phyloP scores from a whole-genome alignment of 2,329 filamentous ascomycete genomes.

The Stemphylium lycopersici region DNA sequence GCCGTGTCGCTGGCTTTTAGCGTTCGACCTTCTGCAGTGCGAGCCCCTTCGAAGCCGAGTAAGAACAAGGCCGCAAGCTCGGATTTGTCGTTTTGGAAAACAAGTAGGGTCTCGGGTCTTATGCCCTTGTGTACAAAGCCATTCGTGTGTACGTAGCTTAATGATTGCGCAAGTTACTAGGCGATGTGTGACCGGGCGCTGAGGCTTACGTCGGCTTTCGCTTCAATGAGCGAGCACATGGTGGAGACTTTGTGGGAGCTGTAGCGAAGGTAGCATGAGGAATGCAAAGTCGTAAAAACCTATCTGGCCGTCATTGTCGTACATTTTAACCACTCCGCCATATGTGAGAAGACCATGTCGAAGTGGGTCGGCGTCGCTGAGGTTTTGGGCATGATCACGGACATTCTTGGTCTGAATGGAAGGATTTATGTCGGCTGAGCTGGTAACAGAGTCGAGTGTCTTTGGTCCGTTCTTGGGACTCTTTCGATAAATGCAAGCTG shows the following conservation, averaged over 20 bases:
- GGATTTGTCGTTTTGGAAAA: slow-evolving; percentile 25
- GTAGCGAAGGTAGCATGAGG: too few relatives aligned
- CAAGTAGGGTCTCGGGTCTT: slow-evolving; percentile 51
- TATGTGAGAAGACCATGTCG: slow-evolving; percentile 41
- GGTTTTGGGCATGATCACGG: slow-evolving; percentile 29
- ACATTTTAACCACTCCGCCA: too few relatives aligned
- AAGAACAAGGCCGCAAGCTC: slow-evolving; percentile 45
- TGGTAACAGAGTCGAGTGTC: too few relatives aligned
- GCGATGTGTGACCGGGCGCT: not conserved
- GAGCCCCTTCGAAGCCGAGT: slow-evolving; percentile 55
- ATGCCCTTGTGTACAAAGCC: slow-evolving; percentile 57
- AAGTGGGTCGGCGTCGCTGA: slow-evolving; percentile 32
- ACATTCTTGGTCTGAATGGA: slow-evolving; percentile 20
- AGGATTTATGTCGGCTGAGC: too few relatives aligned
- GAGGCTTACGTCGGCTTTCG: not conserved
- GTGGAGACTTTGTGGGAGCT: not conserved
- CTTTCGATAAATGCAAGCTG: not conserved
- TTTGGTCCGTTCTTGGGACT: slow-evolving; percentile 10
- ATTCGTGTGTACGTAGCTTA: slow-evolving; percentile 49
- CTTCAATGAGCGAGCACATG: not conserved
- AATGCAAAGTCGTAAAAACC: not conserved
- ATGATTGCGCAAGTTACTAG: slow-evolving; percentile 21
- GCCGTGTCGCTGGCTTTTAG: slow-evolving; percentile 44
- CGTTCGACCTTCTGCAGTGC: slow-evolving; percentile 46
- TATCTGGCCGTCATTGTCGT: slow-evolving; percentile 22